Evolutionary conservation across 495 filamentous ascomycete genomes (phyloP).

Genomic region (Umbilicaria muhlenbergii): DNA sequence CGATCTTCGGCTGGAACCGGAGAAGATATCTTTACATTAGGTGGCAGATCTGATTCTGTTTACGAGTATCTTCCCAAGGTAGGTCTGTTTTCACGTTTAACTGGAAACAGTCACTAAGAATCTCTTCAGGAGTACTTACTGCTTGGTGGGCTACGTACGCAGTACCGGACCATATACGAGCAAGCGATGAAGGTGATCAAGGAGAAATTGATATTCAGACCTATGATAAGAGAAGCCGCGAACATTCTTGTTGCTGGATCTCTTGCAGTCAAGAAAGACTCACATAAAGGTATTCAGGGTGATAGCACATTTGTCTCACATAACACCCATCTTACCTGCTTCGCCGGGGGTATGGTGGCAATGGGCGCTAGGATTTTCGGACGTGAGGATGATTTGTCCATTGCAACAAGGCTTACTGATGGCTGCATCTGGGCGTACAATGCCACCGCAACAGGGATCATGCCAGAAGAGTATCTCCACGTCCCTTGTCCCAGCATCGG

Average conservation of each 20-base stretch:
- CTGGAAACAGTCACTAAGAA: no score
- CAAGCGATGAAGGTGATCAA: conserved; percentile 18
- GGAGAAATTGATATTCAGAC: conserved; percentile 29
- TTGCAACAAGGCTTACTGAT: conserved; percentile 58
- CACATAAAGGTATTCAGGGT: conserved; percentile 3
- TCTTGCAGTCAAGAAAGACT: conserved; percentile 7
- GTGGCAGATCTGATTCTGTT: conserved; percentile 18
- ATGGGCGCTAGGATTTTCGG: conserved; percentile 63
- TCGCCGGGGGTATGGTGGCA: conserved; percentile 72
- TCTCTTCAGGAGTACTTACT: conserved; percentile 18
- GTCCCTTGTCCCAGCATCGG: conserved; percentile 16
- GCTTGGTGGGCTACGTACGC: conserved; percentile 17
- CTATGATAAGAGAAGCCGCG: conserved; percentile 21
- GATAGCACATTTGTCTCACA: conserved; percentile 15
- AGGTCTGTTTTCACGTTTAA: no score
- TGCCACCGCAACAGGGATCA: conserved; percentile 22
- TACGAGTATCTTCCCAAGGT: conserved; percentile 21
- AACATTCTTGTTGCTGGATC: conserved; percentile 27
- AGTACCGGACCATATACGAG: conserved; percentile 30
- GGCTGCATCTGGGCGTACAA: conserved; percentile 73
- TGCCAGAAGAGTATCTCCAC: conserved; percentile 27
- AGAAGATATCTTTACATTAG: conserved; percentile 14
- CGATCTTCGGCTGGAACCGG: conserved; percentile 6
- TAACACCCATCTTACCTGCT: conserved; percentile 55
- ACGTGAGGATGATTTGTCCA: conserved; percentile 38